These are phyloP conservation scores for Penicillium crustosum DNA, from an alignment of 2,329 filamentous ascomycete genomes.

Conservation along the genomic window DNA sequence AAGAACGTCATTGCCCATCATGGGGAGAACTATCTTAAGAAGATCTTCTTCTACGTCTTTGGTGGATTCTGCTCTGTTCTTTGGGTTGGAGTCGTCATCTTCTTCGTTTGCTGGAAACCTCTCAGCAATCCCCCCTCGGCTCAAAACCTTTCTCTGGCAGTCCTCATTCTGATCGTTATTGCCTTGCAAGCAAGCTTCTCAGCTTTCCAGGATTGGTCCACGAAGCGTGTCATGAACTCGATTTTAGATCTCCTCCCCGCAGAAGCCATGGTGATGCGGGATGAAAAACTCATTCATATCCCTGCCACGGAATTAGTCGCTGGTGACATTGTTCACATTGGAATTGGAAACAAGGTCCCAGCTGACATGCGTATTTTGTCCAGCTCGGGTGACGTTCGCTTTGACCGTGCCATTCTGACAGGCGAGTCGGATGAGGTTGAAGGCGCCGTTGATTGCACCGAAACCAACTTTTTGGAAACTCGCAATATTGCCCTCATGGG, in stretches of 20 bases:
- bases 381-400: constrained; percentile 68
- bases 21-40: constrained; percentile 59
- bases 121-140: constrained; percentile 67
- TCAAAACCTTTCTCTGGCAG: constrained; percentile 70
- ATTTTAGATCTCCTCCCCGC: constrained; percentile 77
- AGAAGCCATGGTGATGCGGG: constrained; percentile 65
- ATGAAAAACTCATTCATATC: constrained; percentile 55
- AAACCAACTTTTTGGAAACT: constrained; percentile 75
- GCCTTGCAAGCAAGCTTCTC: constrained; percentile 68
- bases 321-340: constrained; percentile 68
- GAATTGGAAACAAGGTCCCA: constrained; percentile 71
- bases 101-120: constrained; percentile 75
- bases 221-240: constrained; percentile 73
- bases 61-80: constrained; percentile 76
- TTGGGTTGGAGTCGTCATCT: constrained; percentile 67
- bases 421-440: constrained; percentile 68
- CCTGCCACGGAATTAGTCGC: constrained; percentile 66
- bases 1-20: constrained; percentile 67
- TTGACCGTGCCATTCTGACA: constrained; percentile 73
- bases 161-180: constrained; percentile 72
- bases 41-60: constrained; percentile 70
- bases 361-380: constrained; percentile 72
- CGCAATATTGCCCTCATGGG: constrained; percentile 75
- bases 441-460: constrained; percentile 63
- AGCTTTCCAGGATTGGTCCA: constrained; percentile 73